Evolutionary conservation across 2,329 filamentous ascomycete species (phyloP).

Genomic region (Scopulariopsis brevicaulis): DNA sequence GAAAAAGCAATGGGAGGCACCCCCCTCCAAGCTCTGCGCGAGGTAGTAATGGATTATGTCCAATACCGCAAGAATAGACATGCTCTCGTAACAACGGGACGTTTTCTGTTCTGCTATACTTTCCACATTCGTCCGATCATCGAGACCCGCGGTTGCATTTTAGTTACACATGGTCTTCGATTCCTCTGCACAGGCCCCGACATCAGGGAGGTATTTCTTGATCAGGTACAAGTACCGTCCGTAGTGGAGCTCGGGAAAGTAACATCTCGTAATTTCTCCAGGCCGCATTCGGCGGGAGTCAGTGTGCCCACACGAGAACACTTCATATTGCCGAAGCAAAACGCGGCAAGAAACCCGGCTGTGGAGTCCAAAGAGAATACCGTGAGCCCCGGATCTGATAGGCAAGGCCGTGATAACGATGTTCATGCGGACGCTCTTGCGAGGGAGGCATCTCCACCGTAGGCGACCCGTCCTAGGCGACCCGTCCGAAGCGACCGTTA

Average conservation of each 20-base stretch:
- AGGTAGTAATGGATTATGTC: no score
- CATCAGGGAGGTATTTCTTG: neutral
- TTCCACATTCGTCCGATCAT: neutral
- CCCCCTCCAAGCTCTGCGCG: neutral
- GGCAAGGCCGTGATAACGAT: neutral
- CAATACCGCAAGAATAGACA: no score
- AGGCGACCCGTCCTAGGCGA: no score
- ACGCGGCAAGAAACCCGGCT: neutral
- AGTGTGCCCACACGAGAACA: neutral
- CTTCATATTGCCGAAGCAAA: neutral
- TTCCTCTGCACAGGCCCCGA: neutral
- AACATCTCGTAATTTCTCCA: neutral
- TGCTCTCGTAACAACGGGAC: neutral
- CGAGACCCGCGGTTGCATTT: neutral
- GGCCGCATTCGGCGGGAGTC: neutral
- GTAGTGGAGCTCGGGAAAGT: neutral
- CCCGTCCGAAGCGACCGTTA: no score
- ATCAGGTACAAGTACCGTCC: neutral
- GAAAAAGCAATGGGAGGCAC: neutral
- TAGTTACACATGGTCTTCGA: neutral
- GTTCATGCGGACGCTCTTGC: neutral
- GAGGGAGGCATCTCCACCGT: no score
- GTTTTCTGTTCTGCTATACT: neutral
- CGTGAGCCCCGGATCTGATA: neutral
- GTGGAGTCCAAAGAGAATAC: neutral